Evolutionary conservation across 192 early-diverging fungal species (phyloP).

Genomic region (Mortierella antarctica): DNA sequence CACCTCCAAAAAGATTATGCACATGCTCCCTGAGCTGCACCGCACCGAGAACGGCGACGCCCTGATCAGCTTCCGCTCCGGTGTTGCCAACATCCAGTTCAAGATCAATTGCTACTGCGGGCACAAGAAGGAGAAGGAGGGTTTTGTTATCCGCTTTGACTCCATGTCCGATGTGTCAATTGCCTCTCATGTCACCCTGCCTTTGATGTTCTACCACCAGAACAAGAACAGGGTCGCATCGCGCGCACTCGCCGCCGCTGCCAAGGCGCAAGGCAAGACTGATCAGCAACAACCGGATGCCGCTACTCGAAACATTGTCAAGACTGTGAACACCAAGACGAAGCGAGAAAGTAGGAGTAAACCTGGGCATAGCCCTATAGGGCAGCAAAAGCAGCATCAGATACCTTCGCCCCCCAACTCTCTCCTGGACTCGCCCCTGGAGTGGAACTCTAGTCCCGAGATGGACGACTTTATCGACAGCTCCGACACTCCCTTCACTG

Average conservation of each 20-base stretch:
- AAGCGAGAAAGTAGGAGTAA: slow-evolving; percentile 30
- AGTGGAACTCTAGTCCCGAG: slow-evolving; percentile 40
- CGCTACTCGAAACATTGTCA: slow-evolving; percentile 36
- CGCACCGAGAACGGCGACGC: slow-evolving; percentile 45
- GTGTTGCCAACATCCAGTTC: slow-evolving; percentile 53
- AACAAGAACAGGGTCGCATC: slow-evolving; percentile 52
- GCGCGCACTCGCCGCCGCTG: slow-evolving; percentile 26
- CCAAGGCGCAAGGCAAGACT: slow-evolving; percentile 18
- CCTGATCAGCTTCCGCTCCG: slow-evolving; percentile 41
- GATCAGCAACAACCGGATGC: slow-evolving; percentile 20
- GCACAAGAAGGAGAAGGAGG: slow-evolving; percentile 53
- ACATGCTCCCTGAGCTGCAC: slow-evolving; percentile 47
- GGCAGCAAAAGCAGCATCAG: slow-evolving; percentile 28
- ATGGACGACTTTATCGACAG: slow-evolving; percentile 48
- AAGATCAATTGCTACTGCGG: slow-evolving; percentile 55
- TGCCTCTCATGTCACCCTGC: slow-evolving; percentile 52
- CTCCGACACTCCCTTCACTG: slow-evolving; percentile 42
- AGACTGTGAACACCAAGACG: slow-evolving; percentile 39
- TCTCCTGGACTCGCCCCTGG: slow-evolving; percentile 33
- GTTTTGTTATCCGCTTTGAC: slow-evolving; percentile 52
- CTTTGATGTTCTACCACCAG: slow-evolving; percentile 53
- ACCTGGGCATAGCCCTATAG: slow-evolving; percentile 33
- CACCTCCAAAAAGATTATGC: slow-evolving; percentile 32
- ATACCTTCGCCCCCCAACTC: slow-evolving; percentile 49
- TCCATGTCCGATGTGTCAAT: slow-evolving; percentile 36